Percentiles rank a stretch among this genome's conserved stretches.
phyloP scores from a whole-genome alignment of 306 rosid species.

The Prosopis cineraria region DNA sequence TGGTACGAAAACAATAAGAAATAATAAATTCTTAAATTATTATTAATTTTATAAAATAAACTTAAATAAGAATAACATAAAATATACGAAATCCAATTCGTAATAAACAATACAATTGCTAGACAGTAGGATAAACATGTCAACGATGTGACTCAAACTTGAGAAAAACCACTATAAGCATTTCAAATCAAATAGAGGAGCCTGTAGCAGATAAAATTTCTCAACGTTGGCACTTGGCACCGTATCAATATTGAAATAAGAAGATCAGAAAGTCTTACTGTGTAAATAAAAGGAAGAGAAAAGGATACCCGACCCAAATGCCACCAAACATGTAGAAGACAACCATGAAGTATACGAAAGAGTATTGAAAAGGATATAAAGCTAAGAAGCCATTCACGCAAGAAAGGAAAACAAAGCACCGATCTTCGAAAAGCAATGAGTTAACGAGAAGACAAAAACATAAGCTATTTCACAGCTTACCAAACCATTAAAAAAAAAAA shows the following conservation, averaged over 20 bases:
- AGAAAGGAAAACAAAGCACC: constrained; percentile 29
- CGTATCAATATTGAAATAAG: constrained; percentile 13
- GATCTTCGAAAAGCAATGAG: constrained; percentile 37
- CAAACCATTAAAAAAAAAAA: constrained; percentile 56
- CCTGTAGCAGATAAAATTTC: constrained; percentile 18
- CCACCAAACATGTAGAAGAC: constrained; percentile 29
- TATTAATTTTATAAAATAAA: not conserved
- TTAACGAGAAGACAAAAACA: constrained; percentile 54
- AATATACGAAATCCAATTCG: constrained; percentile 25
- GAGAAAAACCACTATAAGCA: constrained; percentile 15
- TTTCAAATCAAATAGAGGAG: constrained; percentile 14
- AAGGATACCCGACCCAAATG: constrained; percentile 33
- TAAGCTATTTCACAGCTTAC: constrained; percentile 64
- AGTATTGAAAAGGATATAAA: constrained; percentile 37
- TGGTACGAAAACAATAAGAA: constrained; percentile 33
- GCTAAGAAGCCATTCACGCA: constrained; percentile 30
- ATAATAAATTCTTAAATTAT: not conserved
- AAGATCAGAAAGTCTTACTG: constrained; percentile 26
- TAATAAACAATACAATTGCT: constrained; percentile 14
- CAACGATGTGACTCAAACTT: constrained; percentile 4
- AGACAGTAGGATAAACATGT: not conserved
- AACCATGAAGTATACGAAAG: constrained; percentile 33
- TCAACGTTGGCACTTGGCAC: constrained; percentile 11
- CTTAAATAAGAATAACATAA: constrained; percentile 31
- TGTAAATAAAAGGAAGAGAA: constrained; percentile 29